Base-by-base conservation (phyloP, 2,329 filamentous ascomycete species). In the Fusarium siculi region DNA sequence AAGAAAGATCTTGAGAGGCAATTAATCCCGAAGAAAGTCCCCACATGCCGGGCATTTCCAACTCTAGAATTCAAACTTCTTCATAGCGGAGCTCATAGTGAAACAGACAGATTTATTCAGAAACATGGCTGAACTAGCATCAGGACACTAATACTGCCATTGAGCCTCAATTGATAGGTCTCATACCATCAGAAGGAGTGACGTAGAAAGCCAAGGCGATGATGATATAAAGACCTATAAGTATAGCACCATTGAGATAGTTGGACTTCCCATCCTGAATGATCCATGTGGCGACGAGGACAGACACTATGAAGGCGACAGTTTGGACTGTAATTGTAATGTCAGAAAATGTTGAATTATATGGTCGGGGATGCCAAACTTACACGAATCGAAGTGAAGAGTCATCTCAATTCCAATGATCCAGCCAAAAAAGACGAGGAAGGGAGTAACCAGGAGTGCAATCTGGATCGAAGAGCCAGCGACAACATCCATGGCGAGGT, bases 401-500 rank as follows among this genome's bases (percentile, higher is more conserved):
- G 92, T 92, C 93, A 95, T 94, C 32, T 90, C 87, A 72, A 89
- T 84, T 58, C 87, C 87, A 82, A 93, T 90, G 74, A 93, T 91
- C 93, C 93, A 95, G 68, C 93, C 93, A 40, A 95, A 86, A 73
- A 96, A 90, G 59, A 96, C 93, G 60, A 96, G 85, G 82, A 93
- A 92, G 0, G 93, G 93, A 3, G 93, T 95, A 54, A 96, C 93
- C 49, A 95, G 90, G 49, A 96, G 86, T 28, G 93, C 93, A 77
- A 96, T 96, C 82, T 96, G 93, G 80, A 96, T 91, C 80, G 92
- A 93, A 67, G 92, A 94, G 49, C 93, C 93, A 77, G 96, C 93
- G 37, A 93, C 93, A 56, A 96, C 93, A 44, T 92, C 92, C 85
- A 96, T 93, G 36, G 93, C 80, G 58, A 92, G 83, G 77, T 92